phyloP scores from a whole-genome alignment of 2,329 filamentous ascomycete genomes.

The Metarhizium humberi region DNA sequence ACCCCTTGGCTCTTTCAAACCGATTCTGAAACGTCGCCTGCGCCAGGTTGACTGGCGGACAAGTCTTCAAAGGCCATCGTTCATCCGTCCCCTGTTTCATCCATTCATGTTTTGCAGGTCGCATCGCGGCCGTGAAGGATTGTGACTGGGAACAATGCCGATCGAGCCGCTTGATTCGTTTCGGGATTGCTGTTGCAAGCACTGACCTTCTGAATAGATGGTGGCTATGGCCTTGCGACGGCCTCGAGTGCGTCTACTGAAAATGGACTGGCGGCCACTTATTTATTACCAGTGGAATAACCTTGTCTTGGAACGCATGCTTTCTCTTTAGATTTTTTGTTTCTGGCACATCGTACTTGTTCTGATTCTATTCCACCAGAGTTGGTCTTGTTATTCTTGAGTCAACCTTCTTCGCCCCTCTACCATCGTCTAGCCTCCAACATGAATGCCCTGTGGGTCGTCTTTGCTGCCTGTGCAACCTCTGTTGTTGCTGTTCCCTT shows the following conservation, averaged over 20 bases:
- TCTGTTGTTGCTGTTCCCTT: constrained; percentile 12
- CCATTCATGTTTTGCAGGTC: neutral
- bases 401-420: too few species aligned
- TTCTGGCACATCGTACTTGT: too few species aligned
- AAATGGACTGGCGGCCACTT: too few species aligned
- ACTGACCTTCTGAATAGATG: neutral
- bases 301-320: too few species aligned
- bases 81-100: neutral
- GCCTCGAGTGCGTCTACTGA: neutral
- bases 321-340: too few species aligned
- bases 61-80: neutral
- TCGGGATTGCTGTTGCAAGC: neutral
- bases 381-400: too few species aligned
- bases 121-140: neutral
- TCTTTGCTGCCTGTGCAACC: constrained; percentile 12
- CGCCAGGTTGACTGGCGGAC: neutral
- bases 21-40: neutral
- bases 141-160: neutral
- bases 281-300: too few species aligned
- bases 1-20: neutral
- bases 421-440: neutral
- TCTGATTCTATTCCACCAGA: too few species aligned
- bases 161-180: neutral
- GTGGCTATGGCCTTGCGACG: neutral
- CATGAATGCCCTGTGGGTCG: constrained; percentile 14